phyloP scores from a whole-genome alignment of 257 asterid genomes.

The Penstemon newberryi region DNA sequence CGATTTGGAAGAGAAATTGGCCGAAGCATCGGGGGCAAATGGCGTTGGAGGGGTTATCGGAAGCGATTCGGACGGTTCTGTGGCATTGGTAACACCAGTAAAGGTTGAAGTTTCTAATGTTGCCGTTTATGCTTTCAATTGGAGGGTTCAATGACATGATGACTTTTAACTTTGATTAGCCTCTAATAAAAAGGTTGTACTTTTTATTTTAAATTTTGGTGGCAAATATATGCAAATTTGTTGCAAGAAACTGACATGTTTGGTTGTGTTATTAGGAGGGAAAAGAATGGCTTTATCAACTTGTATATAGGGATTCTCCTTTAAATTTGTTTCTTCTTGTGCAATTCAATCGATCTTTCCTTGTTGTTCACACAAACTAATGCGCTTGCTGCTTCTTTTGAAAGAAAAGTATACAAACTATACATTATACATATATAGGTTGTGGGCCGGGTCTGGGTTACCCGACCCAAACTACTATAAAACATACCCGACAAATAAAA shows the following conservation, averaged over 20 bases:
- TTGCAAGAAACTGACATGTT: not conserved
- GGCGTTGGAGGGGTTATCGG: constrained; percentile 38
- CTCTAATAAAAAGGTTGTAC: not conserved
- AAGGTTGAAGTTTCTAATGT: constrained; percentile 39
- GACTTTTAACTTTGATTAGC: not conserved
- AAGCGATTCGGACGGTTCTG: constrained; percentile 49
- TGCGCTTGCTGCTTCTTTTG: constrained; percentile 31
- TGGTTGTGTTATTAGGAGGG: constrained; percentile 27
- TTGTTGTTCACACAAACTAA: not conserved
- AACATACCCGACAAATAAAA: too few relatives aligned
- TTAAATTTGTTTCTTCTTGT: constrained; percentile 25
- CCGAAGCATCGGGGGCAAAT: constrained; percentile 72
- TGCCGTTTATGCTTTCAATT: constrained; percentile 23
- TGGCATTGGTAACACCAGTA: constrained; percentile 94
- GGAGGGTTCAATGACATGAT: constrained; percentile 45
- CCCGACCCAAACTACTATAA: too few relatives aligned
- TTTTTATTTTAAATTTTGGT: not conserved
- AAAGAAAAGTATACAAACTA: constrained; percentile 36
- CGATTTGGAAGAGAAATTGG: constrained; percentile 57
- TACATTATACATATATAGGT: too few relatives aligned
- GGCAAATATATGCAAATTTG: not conserved
- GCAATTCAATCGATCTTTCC: constrained; percentile 21
- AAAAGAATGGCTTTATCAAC: constrained; percentile 47
- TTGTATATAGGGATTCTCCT: constrained; percentile 41
- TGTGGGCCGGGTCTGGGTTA: too few relatives aligned